phyloP scores from a whole-genome alignment of 495 filamentous ascomycete genomes.

The Geoglossum glabrum region DNA sequence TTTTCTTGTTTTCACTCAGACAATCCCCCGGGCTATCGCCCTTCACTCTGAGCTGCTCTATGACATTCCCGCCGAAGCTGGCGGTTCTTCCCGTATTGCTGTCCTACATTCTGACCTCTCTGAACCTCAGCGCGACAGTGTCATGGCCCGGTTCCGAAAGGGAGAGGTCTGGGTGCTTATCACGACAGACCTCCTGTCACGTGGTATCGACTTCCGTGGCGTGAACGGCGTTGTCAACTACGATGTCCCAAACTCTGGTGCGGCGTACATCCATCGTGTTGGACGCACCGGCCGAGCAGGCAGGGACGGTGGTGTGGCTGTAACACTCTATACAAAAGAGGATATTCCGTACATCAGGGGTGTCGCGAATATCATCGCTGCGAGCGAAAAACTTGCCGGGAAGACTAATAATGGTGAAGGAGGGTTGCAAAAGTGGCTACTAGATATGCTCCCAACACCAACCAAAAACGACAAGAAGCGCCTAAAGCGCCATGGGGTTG shows the following conservation, averaged over 20 bases:
- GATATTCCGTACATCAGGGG: conserved; percentile 80
- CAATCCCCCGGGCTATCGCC: conserved; percentile 51
- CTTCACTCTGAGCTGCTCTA: conserved; percentile 81
- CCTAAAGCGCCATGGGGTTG: conserved; percentile 65
- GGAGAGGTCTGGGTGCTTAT: conserved; percentile 93
- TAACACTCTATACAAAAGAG: conserved; percentile 88
- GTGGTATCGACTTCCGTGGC: conserved; percentile 81
- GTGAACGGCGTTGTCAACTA: conserved; percentile 94
- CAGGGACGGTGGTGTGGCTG: conserved; percentile 68
- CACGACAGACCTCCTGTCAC: conserved; percentile 78
- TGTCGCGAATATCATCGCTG: conserved; percentile 78
- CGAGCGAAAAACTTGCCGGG: conserved; percentile 42
- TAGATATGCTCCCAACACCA: conserved; percentile 67
- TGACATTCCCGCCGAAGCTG: conserved; percentile 77
- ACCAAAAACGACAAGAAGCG: conserved; percentile 65
- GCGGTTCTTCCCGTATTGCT: conserved; percentile 68
- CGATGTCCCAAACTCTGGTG: conserved; percentile 74
- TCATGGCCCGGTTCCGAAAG: conserved; percentile 76
- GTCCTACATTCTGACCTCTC: conserved; percentile 77
- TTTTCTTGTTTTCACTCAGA: conserved; percentile 28
- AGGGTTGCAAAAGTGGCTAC: conserved; percentile 67
- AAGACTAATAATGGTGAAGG: conserved; percentile 16
- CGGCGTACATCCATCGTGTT: conserved; percentile 81
- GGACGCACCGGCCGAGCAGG: conserved; percentile 83
- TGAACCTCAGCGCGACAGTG: conserved; percentile 46